phyloP scores from a whole-genome alignment of 2,329 filamentous ascomycete genomes.

The Chaetomiaceae sp. region DNA sequence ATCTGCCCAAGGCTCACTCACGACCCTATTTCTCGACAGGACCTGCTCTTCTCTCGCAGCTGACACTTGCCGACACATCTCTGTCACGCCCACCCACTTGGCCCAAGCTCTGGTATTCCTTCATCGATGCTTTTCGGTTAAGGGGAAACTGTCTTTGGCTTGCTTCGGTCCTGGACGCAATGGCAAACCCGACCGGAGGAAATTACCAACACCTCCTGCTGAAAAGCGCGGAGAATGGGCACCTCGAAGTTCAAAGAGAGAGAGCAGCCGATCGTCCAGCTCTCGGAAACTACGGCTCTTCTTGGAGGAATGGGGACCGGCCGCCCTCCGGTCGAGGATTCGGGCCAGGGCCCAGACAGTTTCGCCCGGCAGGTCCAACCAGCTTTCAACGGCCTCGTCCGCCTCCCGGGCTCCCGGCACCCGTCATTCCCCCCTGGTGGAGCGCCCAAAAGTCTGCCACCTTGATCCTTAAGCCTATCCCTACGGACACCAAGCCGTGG shows the following conservation, averaged over 20 bases:
- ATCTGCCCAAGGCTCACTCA: too few species aligned
- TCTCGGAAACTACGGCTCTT: background rate
- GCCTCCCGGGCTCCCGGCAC: background rate
- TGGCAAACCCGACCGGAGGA: background rate
- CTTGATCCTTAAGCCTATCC: conserved; percentile 33
- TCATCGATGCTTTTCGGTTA: too few species aligned
- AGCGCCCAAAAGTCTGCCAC: conserved; percentile 8
- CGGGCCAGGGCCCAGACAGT: background rate
- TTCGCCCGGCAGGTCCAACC: background rate
- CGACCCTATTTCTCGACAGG: too few species aligned
- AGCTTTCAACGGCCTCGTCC: background rate
- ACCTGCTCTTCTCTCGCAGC: too few species aligned
- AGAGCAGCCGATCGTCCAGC: background rate
- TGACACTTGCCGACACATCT: too few species aligned
- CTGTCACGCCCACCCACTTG: too few species aligned
- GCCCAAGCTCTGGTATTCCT: too few species aligned
- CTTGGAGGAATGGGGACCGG: background rate
- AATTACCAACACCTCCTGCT: conserved; percentile 10
- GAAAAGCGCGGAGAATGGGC: conserved; percentile 2
- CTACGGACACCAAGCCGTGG: conserved; percentile 33
- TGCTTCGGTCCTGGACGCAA: background rate
- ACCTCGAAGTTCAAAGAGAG: background rate
- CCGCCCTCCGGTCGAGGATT: background rate
- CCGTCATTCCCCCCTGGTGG: conserved; percentile 14
- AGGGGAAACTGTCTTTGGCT: too few species aligned